phyloP scores from a whole-genome alignment of 179 eudicot genomes.

The Heliamphora pulchella region DNA sequence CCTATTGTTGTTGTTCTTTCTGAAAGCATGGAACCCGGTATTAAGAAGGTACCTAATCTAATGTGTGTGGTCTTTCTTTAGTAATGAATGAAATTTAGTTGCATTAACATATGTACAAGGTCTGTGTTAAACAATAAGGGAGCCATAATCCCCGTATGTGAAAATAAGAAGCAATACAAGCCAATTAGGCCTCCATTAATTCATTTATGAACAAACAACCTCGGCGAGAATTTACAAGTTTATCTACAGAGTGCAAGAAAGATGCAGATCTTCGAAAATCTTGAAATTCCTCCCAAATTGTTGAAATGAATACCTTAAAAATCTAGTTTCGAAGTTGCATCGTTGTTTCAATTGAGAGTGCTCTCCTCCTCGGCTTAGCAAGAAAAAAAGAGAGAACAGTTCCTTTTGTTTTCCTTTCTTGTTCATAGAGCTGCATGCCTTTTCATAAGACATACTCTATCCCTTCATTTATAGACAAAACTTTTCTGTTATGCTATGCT shows the following conservation, averaged over 20 bases:
- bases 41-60: constrained; percentile 40
- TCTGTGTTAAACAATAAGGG: not conserved
- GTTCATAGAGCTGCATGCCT: not conserved
- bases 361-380: not conserved
- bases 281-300: not conserved
- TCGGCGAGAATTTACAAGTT: not conserved
- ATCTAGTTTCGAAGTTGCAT: not conserved
- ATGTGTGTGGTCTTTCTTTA: not conserved
- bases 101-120: not conserved
- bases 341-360: not conserved
- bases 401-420: constrained; percentile 3
- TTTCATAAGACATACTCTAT: not conserved
- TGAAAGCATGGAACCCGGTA: constrained; percentile 90
- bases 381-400: not conserved
- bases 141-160: not conserved
- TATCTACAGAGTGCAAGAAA: not conserved
- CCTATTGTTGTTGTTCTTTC: constrained; percentile 79
- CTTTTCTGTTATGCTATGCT: not conserved
- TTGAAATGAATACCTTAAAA: not conserved
- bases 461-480: not conserved
- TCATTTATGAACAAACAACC: not conserved
- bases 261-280: not conserved
- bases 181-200: not conserved
- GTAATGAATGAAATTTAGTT: not conserved
- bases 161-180: not conserved